Evolutionary conservation across 2,329 filamentous ascomycete species (phyloP), one percentile per base, ranked within the genome.

Genomic region (Aspergillus niger): DNA sequence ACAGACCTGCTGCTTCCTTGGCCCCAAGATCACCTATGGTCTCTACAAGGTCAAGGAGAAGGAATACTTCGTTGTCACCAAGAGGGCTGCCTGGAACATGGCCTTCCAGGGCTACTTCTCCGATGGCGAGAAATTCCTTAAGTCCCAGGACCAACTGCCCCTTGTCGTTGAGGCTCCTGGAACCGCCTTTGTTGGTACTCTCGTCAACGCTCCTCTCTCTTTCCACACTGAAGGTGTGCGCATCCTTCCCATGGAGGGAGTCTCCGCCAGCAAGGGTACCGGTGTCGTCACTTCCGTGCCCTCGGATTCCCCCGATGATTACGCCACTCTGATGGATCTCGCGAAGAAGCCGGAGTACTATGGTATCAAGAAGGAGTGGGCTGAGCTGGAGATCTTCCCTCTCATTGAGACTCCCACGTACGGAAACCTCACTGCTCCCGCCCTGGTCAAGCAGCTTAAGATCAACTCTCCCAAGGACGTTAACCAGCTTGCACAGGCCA

Each of bases 341-440:
- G 86, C 87, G 41, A 98, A 98, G 84, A 99, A 99, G 82, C 86
- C 94, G 0, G 94, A 96, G 7, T 98, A 91, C 82, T 97, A 99
- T 77, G 90, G 91, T 55, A 98, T 99, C 74, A 85, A 97, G 81
- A 95, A 96, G 80, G 92, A 97, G 75, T 99, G 95, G 95, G 92
- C 91, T 3, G 91, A 96, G 73, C 82, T 94, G 57, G 91, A 97
- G 65, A 94, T 97, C 58, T 75, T 92, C 63, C 92, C 95, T 55
- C 90, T 99, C 69, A 96, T 97, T 65, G 84, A 92, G 60, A 98
- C 95, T 0, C 93, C 94, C 0, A 87, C 86, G 2, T 97, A 94
- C 71, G 92, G 92, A 57, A 89, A 97, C 69, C 83, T 96, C 61
- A 90, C 90, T 52, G 95, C 95, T 0, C 89, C 90, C 66, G 85